Base-by-base conservation (phyloP, 2,329 filamentous ascomycete species). In the Aspergillus alliaceus region DNA sequence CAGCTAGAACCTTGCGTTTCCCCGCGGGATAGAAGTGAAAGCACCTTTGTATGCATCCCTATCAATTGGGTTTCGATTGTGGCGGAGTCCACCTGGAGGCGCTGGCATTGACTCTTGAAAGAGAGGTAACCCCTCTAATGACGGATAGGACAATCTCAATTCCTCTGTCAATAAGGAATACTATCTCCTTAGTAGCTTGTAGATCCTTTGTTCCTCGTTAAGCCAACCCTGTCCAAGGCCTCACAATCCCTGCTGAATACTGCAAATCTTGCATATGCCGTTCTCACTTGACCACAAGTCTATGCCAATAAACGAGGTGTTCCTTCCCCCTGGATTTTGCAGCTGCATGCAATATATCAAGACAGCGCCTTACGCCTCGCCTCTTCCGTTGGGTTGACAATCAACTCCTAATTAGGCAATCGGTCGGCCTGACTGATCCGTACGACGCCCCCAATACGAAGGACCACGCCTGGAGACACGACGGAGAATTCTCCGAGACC, bases 261-360 rank as follows among this genome's bases (percentile, higher is more conserved):
- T 49, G 51, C 59, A 48, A 44, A 18, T 39, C n/a, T 39, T 42
- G 42, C 29, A 34, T 42, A 29, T 29, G 24, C 47, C 54, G 37
- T 54, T 53, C 53, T 56, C 55, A 56, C 57, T 59, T 60, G 57
- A 62, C 57, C 56, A 56, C 37, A 53, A 56, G 20, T 27, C 51
- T 51, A 58, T 60, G 54, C 39, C 40, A 52, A 48, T 53, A 54
- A 48, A 46, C 42, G 44, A 55, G 8, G 15, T 49, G 24, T 37
- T 54, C 48, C 44, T 29, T 27, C 48, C 39, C 53, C 52, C 50
- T 54, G 51, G 44, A 24, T 53, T 34, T 59, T 54, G 54, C 54
- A 60, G 55, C 55, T 59, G 62, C 60, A 61, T 61, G 59, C 53
- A 59, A 59, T 57, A 54, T 51, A 51, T n/a, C n/a, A 46, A 29